Percentiles rank a stretch among this genome's conserved stretches.
Evolutionary conservation across 441 rosid species (phyloP).

Genomic region (Manihot esculenta): DNA sequence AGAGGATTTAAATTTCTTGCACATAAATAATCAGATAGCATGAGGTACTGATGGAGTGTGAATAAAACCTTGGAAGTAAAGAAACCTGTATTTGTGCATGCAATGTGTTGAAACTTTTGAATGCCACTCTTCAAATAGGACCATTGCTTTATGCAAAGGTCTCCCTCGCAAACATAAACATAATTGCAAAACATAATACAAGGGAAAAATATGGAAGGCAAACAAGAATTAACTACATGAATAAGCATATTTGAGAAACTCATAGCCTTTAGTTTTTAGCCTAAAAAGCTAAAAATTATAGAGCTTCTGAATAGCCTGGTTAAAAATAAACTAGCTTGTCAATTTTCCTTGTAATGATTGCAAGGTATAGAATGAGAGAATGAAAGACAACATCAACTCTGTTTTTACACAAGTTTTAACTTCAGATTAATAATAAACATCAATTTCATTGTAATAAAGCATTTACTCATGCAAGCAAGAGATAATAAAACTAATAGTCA

Average conservation of each 20-base stretch:
- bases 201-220: not conserved
- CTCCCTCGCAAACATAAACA: constrained; percentile 71
- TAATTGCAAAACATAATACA: not conserved
- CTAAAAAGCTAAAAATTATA: not conserved
- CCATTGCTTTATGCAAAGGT: constrained; percentile 73
- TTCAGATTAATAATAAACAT: constrained; percentile 7
- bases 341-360: constrained; percentile 86
- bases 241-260: not conserved
- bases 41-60: not conserved
- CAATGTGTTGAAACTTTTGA: not conserved
- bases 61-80: not conserved
- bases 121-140: constrained; percentile 53
- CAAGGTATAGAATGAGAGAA: constrained; percentile 80
- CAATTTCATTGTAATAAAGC: not conserved
- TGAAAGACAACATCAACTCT: constrained; percentile 77
- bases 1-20: not conserved
- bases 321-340: constrained; percentile 45
- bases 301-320: not conserved
- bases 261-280: not conserved
- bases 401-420: constrained; percentile 26
- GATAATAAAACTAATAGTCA: not conserved
- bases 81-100: constrained; percentile 1
- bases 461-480: not conserved
- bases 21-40: constrained; percentile 10
- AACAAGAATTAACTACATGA: not conserved